Percentiles rank a stretch among this genome's conserved stretches.
Evolutionary conservation across 306 rosid genomes (phyloP).

Genomic region (Alnus rubra): DNA sequence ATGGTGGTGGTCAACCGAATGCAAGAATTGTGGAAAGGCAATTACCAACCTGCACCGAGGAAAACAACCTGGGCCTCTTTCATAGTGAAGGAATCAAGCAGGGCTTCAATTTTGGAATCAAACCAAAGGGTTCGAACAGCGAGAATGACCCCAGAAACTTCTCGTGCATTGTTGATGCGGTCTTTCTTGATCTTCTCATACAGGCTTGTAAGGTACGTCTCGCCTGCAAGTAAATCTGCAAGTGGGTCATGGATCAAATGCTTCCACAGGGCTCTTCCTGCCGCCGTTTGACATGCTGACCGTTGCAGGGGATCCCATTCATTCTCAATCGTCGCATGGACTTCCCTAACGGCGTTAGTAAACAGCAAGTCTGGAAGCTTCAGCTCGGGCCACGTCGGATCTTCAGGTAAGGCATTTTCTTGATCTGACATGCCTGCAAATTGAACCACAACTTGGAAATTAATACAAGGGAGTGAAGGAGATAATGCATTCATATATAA

Average conservation of each 20-base stretch:
- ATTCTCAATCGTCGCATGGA: slow-evolving; percentile 69
- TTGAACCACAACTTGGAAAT: slow-evolving; percentile 14
- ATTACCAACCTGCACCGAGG: slow-evolving; percentile 86
- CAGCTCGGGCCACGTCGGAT: slow-evolving; percentile 63
- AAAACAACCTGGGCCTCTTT: slow-evolving; percentile 82
- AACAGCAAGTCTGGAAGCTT: slow-evolving; percentile 69
- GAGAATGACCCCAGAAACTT: slow-evolving; percentile 89
- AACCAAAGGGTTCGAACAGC: slow-evolving; percentile 95
- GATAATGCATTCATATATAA: slow-evolving; percentile 57
- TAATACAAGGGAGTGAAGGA: slow-evolving; percentile 35
- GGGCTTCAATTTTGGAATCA: slow-evolving; percentile 68
- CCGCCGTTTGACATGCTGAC: slow-evolving; percentile 92
- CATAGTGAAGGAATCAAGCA: slow-evolving; percentile 53
- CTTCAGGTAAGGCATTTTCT: slow-evolving; percentile 52
- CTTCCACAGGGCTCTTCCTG: slow-evolving; percentile 95
- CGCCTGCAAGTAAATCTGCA: slow-evolving; percentile 82
- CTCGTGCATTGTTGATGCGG: slow-evolving; percentile 69
- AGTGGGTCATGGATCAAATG: slow-evolving; percentile 81
- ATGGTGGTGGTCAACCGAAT: slow-evolving; percentile 15
- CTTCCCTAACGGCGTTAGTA: slow-evolving; percentile 54
- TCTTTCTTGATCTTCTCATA: slow-evolving; percentile 91
- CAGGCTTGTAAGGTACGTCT: slow-evolving; percentile 67
- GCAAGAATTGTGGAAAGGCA: slow-evolving; percentile 9
- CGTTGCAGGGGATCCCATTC: slow-evolving; percentile 82
- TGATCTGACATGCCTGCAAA: slow-evolving; percentile 55